Evolutionary conservation across 139 green algal species (phyloP).

Genomic region (Nannochloris sp.): DNA sequence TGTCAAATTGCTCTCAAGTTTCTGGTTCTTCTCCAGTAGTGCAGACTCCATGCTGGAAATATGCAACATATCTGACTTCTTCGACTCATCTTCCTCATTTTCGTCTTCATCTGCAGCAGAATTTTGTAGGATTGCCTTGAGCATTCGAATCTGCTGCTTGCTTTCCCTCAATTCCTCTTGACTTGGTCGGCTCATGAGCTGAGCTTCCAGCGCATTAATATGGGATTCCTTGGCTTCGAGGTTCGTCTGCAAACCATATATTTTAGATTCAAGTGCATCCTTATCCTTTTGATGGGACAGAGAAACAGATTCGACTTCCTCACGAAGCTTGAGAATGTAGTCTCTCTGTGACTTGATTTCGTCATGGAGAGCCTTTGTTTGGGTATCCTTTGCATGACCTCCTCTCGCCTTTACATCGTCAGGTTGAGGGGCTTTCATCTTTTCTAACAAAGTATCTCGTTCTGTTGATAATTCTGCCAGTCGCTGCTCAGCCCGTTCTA

Average conservation of each 20-base stretch:
- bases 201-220: slow-evolving; percentile 30
- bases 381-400: not conserved
- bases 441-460: slow-evolving; percentile 42
- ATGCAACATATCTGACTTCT: not conserved
- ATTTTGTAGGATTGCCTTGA: slow-evolving; percentile 47
- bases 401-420: no score
- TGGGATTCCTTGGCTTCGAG: slow-evolving; percentile 51
- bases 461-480: slow-evolving; percentile 65
- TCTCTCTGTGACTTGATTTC: slow-evolving; percentile 56
- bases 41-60: slow-evolving; percentile 54
- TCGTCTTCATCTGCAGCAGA: slow-evolving; percentile 24
- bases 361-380: not conserved
- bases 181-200: slow-evolving; percentile 32
- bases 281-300: not conserved
- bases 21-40: slow-evolving; percentile 71
- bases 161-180: slow-evolving; percentile 60
- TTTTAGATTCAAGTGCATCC: not conserved
- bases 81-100: not conserved
- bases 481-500: slow-evolving; percentile 48
- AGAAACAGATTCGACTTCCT: slow-evolving; percentile 30
- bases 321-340: slow-evolving; percentile 32
- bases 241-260: slow-evolving; percentile 32
- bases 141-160: slow-evolving; percentile 48
- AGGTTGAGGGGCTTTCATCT: slow-evolving; percentile 20
- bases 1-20: slow-evolving; percentile 87